Base-by-base conservation (phyloP, 495 filamentous ascomycete genomes). In the Cairneyella variabilis region DNA sequence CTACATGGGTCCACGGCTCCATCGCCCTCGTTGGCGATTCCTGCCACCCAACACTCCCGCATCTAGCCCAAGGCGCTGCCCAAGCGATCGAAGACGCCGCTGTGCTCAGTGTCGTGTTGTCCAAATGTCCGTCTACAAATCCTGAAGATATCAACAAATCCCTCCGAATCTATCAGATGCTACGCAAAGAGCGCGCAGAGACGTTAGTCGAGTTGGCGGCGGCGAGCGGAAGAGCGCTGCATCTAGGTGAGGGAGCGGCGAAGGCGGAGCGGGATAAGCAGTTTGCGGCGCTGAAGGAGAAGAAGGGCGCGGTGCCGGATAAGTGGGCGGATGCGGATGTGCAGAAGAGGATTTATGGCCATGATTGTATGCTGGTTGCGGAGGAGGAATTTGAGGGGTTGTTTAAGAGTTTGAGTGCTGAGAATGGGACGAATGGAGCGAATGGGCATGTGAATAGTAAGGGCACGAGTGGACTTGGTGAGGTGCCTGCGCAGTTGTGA, bases 41-140 rank as follows among this genome's bases (percentile, higher is more conserved):
- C 3, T 90, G 86, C 66, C 85, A 91, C 64, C 84, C 86, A 3
- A 91, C 86, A 23, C 77, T 91, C 23, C 88, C 88, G 23, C 86
- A 90, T 66, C 50, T 69, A 16, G 61, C 53, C 20, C 88, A 91
- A 72, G 87, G 87, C n/a, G 87, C 86, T 23, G 88, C 87, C n/a
- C 86, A 90, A 74, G 87, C 86, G 23, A 86, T 91, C 48, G 89
- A 93, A 70, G 86, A 91, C 62, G 85, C 80, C 14, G 85, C 81
- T 20, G 86, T 88, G 20, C 66, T 91, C 8, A 83, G 78, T n/a
- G 79, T 83, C 28, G 79, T 80, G 27, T 77, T 92, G 8, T 68
- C 75, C 40, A 64, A 69, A 39, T 68, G 86, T 3, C 79, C 82
- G 2, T 72, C 75, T 47, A 66, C 71, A 3, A 70, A 69, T 4